Evolutionary conservation across 176 grass and related monocot genomes (phyloP).

Genomic region (Canna indica): DNA sequence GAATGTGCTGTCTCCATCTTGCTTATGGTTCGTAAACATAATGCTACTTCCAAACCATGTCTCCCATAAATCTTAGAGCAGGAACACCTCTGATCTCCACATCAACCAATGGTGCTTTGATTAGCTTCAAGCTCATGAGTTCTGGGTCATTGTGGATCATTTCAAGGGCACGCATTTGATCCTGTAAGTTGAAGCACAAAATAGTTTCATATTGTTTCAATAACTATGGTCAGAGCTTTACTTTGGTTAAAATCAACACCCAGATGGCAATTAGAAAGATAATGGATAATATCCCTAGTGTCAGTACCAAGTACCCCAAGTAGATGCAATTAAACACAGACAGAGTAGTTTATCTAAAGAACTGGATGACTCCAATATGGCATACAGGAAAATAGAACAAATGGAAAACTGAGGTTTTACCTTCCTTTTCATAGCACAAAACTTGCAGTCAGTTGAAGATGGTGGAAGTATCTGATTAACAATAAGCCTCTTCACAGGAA

Average conservation of each 20-base stretch:
- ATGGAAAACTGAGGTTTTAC: conserved; percentile 23
- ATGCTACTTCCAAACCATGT: conserved; percentile 81
- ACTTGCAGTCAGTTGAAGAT: conserved; percentile 82
- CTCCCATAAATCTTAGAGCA: conserved; percentile 92
- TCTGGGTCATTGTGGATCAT: conserved; percentile 71
- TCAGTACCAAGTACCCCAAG: background rate
- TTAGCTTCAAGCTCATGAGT: conserved; percentile 53
- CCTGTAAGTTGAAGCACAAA: conserved; percentile 26
- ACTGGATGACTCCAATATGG: background rate
- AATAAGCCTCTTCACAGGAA: conserved; percentile 77
- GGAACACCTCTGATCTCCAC: conserved; percentile 95
- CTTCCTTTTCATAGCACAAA: conserved; percentile 98
- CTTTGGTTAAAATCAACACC: background rate
- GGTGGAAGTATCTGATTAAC: conserved; percentile 94
- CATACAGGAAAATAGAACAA: background rate
- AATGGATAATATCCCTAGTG: background rate
- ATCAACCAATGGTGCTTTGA: conserved; percentile 92
- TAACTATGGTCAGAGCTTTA: too few species aligned
- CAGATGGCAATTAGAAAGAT: background rate
- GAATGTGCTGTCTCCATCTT: background rate
- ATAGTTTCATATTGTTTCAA: background rate
- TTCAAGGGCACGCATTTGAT: conserved; percentile 83
- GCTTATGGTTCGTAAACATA: background rate
- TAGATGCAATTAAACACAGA: background rate
- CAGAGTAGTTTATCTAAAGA: background rate